Percentiles rank a stretch among this genome's conserved stretches.
These are phyloP conservation scores for Xylaria multiplex DNA, from an alignment of 2,329 filamentous ascomycete species.

Conservation along the genomic window DNA sequence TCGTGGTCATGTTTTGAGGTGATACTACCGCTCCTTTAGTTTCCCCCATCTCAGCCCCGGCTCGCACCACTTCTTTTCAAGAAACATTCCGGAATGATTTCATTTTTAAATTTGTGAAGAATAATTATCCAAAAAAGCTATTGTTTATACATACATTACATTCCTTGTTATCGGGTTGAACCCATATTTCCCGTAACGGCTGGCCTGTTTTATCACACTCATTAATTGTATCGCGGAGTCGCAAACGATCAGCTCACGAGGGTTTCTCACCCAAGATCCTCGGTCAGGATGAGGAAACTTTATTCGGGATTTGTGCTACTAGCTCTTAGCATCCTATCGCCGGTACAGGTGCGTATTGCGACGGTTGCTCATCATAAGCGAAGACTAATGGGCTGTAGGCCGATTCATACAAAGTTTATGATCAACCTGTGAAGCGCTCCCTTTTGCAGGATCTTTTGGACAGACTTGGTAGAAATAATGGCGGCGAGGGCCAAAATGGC, in stretches of 20 bases:
- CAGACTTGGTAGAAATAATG: constrained; percentile 8
- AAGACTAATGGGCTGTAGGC: constrained; percentile 26
- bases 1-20: constrained; percentile 24
- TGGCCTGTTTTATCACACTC: constrained; percentile 30
- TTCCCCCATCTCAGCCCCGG: background rate
- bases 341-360: constrained; percentile 32
- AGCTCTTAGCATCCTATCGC: constrained; percentile 24
- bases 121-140: constrained; percentile 3
- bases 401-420: constrained; percentile 18
- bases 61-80: constrained; percentile 3
- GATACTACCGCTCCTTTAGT: constrained; percentile 34
- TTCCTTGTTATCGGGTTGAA: constrained; percentile 28
- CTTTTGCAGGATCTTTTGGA: constrained; percentile 25
- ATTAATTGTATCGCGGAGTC: constrained; percentile 6
- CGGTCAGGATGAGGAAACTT: constrained; percentile 30
- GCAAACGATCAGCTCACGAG: constrained; percentile 4
- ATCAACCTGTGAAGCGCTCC: constrained; percentile 29
- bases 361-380: background rate
- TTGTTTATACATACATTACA: background rate
- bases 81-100: constrained; percentile 36
- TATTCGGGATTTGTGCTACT: constrained; percentile 28
- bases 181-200: constrained; percentile 30
- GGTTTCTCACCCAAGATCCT: constrained; percentile 15
- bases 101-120: constrained; percentile 22
- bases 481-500: background rate